Base-by-base conservation (phyloP, 116 monocot species). In the Thalassia testudinum region DNA sequence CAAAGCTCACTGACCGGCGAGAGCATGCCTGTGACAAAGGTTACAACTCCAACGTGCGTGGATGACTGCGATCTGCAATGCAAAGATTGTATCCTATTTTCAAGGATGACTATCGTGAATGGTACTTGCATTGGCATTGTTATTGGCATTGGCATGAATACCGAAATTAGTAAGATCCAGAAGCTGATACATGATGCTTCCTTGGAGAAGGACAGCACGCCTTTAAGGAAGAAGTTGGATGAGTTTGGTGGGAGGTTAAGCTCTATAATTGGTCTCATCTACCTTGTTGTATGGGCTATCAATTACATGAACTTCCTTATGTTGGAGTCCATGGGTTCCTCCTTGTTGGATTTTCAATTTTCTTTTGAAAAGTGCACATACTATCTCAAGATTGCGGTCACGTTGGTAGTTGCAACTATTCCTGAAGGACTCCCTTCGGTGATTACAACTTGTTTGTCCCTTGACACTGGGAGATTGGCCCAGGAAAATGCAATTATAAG, bases 391-490 rank as follows among this genome's bases (percentile, higher is more conserved):
- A 73, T 82, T 56, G 82, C 87, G 0, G 82, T 87, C 11, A 76
- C 87, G 7, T 74, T 87, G 26, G 87, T 82, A 0, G 82, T 87
- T 54, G 87, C 87, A 1, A 82, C 87, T 10, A 82, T 87, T 51
- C 87, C 87, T 18, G 87, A 87, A 52, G 87, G 82, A 17, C 75
- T 87, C 42, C 87, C 87, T 47, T 70, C 88, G 37, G 88, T 88
- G 13, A 88, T 83, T 21, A 88, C 88, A 0, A 88, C 88, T 17
- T 82, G 83, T 48, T 61, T 88, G 20, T 75, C 87, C 43, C 44
- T 87, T 43, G 82, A 82, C 12, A 87, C 87, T 1, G 62, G 78
- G 57, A 88, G 83, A 44, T 82, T 88, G 83, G 88, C 83, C 8
- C 69, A 83, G 43, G 83, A 88, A 38, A 82, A 83, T 52, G 83